Percentiles rank a stretch among this genome's conserved stretches.
Evolutionary conservation across 2,329 filamentous ascomycete genomes (phyloP).

Genomic region (Moelleriella libera): DNA sequence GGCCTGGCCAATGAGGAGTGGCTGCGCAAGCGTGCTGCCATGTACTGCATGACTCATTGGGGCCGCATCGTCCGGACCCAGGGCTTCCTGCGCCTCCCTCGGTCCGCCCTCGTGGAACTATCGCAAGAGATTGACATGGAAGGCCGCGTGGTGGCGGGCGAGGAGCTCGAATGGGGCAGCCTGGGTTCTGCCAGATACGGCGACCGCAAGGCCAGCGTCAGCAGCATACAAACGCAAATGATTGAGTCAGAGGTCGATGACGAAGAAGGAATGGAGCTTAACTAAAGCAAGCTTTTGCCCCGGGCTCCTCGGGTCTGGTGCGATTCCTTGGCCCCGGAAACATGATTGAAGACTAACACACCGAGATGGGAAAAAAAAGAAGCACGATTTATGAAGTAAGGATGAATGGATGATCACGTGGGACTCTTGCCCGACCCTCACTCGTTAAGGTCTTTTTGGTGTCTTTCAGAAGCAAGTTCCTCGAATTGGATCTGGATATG

Average conservation of each 20-base stretch:
- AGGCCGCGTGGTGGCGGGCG: constrained; percentile 77
- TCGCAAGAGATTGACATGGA: constrained; percentile 90
- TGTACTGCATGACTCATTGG: constrained; percentile 88
- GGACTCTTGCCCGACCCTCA: too few species aligned
- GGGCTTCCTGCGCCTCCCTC: constrained; percentile 70
- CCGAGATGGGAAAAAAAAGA: too few species aligned
- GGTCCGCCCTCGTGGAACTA: constrained; percentile 71
- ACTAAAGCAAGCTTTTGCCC: constrained; percentile 9
- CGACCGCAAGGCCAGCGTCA: constrained; percentile 43
- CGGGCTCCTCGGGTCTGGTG: too few species aligned
- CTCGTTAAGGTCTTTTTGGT: too few species aligned
- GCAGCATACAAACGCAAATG: constrained; percentile 43
- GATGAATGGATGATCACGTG: too few species aligned
- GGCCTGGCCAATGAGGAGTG: constrained; percentile 84
- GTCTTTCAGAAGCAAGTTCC: too few species aligned
- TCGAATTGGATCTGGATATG: too few species aligned
- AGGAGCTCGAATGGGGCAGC: constrained; percentile 54
- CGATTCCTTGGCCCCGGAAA: too few species aligned
- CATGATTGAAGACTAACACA: too few species aligned
- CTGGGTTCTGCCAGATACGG: constrained; percentile 23
- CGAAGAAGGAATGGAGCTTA: constrained; percentile 49
- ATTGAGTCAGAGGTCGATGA: constrained; percentile 44
- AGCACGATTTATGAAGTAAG: too few species aligned
- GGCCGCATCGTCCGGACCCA: constrained; percentile 82
- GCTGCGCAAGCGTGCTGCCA: constrained; percentile 76